A percentile compares a stretch with the other conserved stretches of the same genome.
Evolutionary conservation across 2,329 filamentous ascomycete genomes (phyloP).

Genomic region (Penicillium fuscoglaucum): DNA sequence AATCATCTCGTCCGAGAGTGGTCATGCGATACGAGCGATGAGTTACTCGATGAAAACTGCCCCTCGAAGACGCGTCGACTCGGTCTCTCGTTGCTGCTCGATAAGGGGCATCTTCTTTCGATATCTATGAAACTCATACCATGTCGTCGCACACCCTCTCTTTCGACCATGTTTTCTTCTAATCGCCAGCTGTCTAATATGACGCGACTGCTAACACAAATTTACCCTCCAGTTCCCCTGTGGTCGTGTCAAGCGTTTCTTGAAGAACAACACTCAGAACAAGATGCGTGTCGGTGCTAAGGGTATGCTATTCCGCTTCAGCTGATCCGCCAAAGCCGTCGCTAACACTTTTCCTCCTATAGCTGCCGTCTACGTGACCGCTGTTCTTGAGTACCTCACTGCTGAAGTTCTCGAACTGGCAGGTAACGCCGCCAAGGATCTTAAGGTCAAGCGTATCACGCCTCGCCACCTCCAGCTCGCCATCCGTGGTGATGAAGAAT

Average conservation of each 20-base stretch:
- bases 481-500: constrained; percentile 96
- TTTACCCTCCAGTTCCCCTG: constrained; percentile 76
- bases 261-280: constrained; percentile 98
- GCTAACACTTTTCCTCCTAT: constrained; percentile 14
- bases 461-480: constrained; percentile 96
- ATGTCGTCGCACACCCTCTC: constrained; percentile 14
- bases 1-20: background rate
- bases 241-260: constrained; percentile 99
- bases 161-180: background rate
- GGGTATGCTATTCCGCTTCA: constrained; percentile 42
- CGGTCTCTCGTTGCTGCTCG: constrained; percentile 13
- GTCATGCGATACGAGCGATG: constrained; percentile 13
- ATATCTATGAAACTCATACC: constrained; percentile 4
- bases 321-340: background rate
- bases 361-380: constrained; percentile 96
- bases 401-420: constrained; percentile 97
- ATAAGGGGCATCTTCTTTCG: constrained; percentile 6
- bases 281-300: constrained; percentile 99
- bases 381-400: constrained; percentile 95
- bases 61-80: constrained; percentile 23
- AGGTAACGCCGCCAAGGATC: constrained; percentile 97
- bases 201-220: constrained; percentile 25
- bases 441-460: constrained; percentile 99
- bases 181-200: background rate
- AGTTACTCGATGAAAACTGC: constrained; percentile 8